These are phyloP conservation scores for Furcasterigmium furcatum DNA, from an alignment of 2,329 filamentous ascomycete genomes.

Conservation along the genomic window DNA sequence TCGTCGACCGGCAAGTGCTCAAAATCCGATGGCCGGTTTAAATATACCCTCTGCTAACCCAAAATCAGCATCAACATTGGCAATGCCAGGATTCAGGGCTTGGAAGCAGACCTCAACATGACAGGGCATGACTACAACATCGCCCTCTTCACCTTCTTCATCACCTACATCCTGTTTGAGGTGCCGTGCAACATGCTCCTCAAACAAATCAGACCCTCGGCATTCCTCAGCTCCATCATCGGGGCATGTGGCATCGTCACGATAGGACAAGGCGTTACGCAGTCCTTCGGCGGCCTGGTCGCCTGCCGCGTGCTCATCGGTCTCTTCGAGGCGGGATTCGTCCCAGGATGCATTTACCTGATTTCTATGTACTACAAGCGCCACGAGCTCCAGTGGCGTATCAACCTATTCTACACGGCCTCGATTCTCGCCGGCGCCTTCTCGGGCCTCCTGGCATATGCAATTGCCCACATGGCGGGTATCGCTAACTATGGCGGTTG, in stretches of 20 bases:
- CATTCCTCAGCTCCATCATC: constrained; percentile 35
- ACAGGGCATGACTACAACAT: constrained; percentile 56
- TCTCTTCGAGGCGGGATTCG: constrained; percentile 31
- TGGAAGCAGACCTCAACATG: constrained; percentile 49
- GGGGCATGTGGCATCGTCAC: constrained; percentile 32
- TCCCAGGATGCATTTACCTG: constrained; percentile 24
- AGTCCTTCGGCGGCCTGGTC: constrained; percentile 35
- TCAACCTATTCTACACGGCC: constrained; percentile 30
- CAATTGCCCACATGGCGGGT: constrained; percentile 43
- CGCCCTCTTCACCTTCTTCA: constrained; percentile 58
- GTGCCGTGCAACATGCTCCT: constrained; percentile 36
- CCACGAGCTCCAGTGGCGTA: constrained; percentile 21
- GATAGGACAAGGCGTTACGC: constrained; percentile 29
- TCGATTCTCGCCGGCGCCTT: constrained; percentile 37
- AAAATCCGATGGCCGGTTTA: too few relatives aligned
- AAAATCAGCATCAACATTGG: constrained; percentile 33
- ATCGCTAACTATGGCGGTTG: constrained; percentile 37
- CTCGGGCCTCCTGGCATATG: constrained; percentile 39
- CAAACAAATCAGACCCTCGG: constrained; percentile 32
- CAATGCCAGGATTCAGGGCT: constrained; percentile 52
- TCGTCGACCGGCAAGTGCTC: too few relatives aligned
- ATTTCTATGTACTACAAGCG: constrained; percentile 28
- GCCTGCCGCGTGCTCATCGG: constrained; percentile 35
- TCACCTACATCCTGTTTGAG: constrained; percentile 51
- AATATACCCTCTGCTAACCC: constrained; percentile 24